A percentile compares a stretch with the other conserved stretches of the same genome.
Evolutionary conservation across 1,284 basidiomycete species (phyloP).

Genomic region (Heterobasidion occidentale): DNA sequence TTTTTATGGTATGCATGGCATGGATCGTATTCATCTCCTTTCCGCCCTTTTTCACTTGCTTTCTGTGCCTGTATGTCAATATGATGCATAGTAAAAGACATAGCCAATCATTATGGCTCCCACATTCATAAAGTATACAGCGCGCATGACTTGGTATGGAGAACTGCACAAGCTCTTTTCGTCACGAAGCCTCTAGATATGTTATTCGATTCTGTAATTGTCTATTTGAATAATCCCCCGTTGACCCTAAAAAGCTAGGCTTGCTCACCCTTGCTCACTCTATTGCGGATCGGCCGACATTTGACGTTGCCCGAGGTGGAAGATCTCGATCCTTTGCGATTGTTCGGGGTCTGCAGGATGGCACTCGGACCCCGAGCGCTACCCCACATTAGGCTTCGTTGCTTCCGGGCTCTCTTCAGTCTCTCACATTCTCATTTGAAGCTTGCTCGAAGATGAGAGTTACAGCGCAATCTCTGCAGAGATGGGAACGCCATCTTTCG

Average conservation of each 20-base stretch:
- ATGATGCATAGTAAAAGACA: constrained; percentile 14
- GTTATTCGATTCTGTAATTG: no score
- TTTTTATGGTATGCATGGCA: constrained; percentile 23
- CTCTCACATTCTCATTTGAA: not conserved
- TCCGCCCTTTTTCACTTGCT: constrained; percentile 10
- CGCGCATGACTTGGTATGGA: not conserved
- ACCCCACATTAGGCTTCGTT: no score
- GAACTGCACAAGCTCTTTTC: no score
- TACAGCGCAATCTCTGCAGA: not conserved
- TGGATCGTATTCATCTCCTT: constrained; percentile 16
- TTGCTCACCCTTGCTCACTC: no score
- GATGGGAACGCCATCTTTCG: constrained; percentile 1
- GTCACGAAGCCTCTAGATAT: no score
- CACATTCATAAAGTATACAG: not conserved
- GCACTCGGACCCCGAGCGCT: no score
- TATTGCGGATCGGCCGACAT: constrained; percentile 5
- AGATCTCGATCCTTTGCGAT: no score
- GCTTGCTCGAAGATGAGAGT: not conserved
- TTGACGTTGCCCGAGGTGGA: not conserved
- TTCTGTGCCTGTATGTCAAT: constrained; percentile 15
- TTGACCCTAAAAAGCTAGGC: no score
- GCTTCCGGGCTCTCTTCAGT: not conserved
- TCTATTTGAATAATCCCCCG: no score
- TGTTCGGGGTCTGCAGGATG: no score
- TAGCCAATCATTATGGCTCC: constrained; percentile 4